Conservation (phyloP, 331 rosid species). For the Arachis monticola region DNA sequence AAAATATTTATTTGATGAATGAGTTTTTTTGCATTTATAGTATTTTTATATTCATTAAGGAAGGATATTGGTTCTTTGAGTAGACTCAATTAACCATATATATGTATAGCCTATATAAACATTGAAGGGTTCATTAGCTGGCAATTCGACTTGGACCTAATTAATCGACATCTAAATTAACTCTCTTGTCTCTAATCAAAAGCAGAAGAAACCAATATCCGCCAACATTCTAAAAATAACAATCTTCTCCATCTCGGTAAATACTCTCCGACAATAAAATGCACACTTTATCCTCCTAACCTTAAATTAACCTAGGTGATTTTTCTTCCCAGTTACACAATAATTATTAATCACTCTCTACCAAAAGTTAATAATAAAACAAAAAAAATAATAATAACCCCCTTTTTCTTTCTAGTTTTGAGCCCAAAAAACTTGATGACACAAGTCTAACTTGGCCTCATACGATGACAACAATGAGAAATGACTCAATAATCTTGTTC, state of each 20-base stretch:
- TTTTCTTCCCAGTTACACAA: not conserved
- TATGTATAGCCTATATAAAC: not conserved
- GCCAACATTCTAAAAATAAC: conserved; percentile 37
- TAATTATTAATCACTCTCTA: not conserved
- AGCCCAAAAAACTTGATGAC: not conserved
- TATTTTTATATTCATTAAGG: no score
- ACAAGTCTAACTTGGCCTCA: not conserved
- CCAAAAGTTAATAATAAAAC: no score
- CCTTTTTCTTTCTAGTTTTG: not conserved
- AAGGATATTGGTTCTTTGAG: no score
- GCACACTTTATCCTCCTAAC: not conserved
- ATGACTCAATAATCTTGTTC: not conserved
- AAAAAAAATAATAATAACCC: not conserved
- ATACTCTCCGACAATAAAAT: conserved; percentile 48
- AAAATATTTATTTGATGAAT: no score
- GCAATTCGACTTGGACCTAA: conserved; percentile 34
- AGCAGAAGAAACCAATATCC: conserved; percentile 17
- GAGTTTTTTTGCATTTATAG: no score
- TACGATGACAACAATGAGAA: conserved; percentile 28
- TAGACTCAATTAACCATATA: no score
- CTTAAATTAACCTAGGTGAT: not conserved
- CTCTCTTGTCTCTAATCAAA: not conserved
- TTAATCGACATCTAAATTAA: not conserved
- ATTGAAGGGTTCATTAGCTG: not conserved
- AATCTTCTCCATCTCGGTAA: conserved; percentile 39